Conservation (phyloP, 257 asterid species). For the Nicotiana attenuata region DNA sequence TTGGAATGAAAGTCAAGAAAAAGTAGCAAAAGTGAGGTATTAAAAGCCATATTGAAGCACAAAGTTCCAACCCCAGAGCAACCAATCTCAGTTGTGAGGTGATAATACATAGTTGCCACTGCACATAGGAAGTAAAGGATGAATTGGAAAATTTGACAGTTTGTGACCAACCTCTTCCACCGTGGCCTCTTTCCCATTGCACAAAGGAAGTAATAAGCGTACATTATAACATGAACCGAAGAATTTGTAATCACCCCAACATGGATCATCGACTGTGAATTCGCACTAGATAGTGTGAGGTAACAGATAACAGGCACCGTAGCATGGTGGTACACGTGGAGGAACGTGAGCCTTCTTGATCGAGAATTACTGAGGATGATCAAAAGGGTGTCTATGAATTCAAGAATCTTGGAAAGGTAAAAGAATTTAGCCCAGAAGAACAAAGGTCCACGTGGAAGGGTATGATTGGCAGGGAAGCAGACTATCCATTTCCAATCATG, state of each 20-base stretch:
- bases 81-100: conserved; percentile 50
- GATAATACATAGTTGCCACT: conserved; percentile 52
- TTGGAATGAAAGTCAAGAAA: conserved; percentile 57
- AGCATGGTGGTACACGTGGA: conserved; percentile 91
- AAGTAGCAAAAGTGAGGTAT: conserved; percentile 56
- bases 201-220: conserved; percentile 57
- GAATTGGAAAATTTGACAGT: conserved; percentile 67
- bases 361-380: conserved; percentile 48
- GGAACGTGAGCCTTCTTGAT: conserved; percentile 56
- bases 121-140: conserved; percentile 53
- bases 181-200: conserved; percentile 54
- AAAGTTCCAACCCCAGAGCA: conserved; percentile 66
- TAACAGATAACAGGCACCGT: conserved; percentile 64
- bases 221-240: conserved; percentile 78
- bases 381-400: conserved; percentile 62
- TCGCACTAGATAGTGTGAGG: conserved; percentile 39
- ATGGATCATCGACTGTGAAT: conserved; percentile 58
- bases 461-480: conserved; percentile 57
- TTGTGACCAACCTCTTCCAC: conserved; percentile 84
- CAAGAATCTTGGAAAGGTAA: conserved; percentile 74
- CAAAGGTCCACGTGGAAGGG: conserved; percentile 57
- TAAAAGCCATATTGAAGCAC: conserved; percentile 66
- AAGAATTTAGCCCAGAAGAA: conserved; percentile 83
- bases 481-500: conserved; percentile 45
- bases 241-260: conserved; percentile 75